A percentile compares a stretch with the other conserved stretches of the same genome.
phyloP scores from a whole-genome alignment of 2,329 filamentous ascomycete genomes.

The Cercospora sojina region DNA sequence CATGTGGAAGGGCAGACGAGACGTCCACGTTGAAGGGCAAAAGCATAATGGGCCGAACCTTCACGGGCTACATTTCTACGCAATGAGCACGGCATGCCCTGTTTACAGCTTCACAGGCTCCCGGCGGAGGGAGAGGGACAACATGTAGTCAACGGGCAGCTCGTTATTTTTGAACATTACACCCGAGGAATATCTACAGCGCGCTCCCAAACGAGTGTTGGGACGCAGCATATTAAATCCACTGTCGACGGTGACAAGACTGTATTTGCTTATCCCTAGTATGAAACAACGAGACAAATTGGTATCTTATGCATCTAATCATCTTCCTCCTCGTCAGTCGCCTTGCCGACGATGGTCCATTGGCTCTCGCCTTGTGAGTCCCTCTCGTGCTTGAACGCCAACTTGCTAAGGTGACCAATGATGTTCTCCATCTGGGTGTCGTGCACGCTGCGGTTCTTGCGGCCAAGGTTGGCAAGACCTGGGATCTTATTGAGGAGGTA shows the following conservation, averaged over 20 bases:
- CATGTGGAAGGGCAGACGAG: background rate
- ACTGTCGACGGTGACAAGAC: conserved; percentile 28
- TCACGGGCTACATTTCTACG: background rate
- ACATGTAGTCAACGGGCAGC: background rate
- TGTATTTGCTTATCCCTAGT: conserved; percentile 25
- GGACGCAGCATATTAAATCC: conserved; percentile 22
- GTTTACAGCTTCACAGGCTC: background rate
- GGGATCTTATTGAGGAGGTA: conserved; percentile 59
- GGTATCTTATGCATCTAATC: conserved; percentile 42
- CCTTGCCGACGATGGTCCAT: conserved; percentile 48
- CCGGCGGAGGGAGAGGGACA: background rate
- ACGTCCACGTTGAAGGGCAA: background rate
- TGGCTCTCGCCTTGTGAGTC: conserved; percentile 49
- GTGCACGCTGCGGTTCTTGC: conserved; percentile 60
- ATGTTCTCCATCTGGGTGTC: conserved; percentile 67
- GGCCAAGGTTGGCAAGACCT: conserved; percentile 62
- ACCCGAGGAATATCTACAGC: conserved; percentile 24
- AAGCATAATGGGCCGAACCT: background rate
- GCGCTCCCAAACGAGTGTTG: conserved; percentile 14
- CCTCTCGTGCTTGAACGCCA: conserved; percentile 59
- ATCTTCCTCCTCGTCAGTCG: conserved; percentile 49
- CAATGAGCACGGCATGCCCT: background rate
- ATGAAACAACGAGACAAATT: conserved; percentile 25
- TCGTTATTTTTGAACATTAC: conserved; percentile 4
- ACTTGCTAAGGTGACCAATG: conserved; percentile 63